Conservation (phyloP, 768 basidiomycete genomes). For the Pisolithus tinctorius region DNA sequence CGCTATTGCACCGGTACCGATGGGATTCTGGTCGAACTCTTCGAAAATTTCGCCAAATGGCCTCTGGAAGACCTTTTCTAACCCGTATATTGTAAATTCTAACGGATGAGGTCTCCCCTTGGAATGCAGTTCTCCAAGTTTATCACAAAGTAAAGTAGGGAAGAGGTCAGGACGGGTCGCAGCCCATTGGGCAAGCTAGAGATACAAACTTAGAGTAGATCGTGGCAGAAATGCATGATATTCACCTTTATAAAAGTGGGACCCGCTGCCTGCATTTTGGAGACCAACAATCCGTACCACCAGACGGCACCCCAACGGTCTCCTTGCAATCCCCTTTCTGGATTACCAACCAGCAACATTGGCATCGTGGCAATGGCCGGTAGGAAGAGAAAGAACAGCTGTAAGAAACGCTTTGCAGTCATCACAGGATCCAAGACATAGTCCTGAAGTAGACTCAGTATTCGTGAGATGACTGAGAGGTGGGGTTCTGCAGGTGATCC, state of each 20-base stretch:
- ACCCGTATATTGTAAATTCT: conserved; percentile 68
- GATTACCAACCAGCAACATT: conserved; percentile 68
- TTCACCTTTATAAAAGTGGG: conserved; percentile 94
- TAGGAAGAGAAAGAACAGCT: conserved; percentile 75
- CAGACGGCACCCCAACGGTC: conserved; percentile 91
- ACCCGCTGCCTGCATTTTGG: conserved; percentile 89
- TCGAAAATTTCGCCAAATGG: conserved; percentile 88
- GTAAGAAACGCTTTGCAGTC: conserved; percentile 76
- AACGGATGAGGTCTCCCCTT: conserved; percentile 78
- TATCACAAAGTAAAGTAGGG: conserved; percentile 76
- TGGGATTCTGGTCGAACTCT: conserved; percentile 78
- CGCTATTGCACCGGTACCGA: conserved; percentile 98
- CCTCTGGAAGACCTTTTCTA: conserved; percentile 77
- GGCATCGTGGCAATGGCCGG: conserved; percentile 83
- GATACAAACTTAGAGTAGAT: conserved; percentile 4
- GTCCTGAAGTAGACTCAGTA: conserved; percentile 43
- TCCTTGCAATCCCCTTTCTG: conserved; percentile 49
- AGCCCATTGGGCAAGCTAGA: conserved; percentile 95
- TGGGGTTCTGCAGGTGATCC: conserved; percentile 65
- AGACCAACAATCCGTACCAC: conserved; percentile 93
- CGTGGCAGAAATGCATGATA: conserved; percentile 2
- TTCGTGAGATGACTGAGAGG: conserved; percentile 36
- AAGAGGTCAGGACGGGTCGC: conserved; percentile 93
- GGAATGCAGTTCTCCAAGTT: conserved; percentile 83
- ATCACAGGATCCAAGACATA: conserved; percentile 80